Evolutionary conservation across 2,329 filamentous ascomycete genomes (phyloP), one percentile per base, ranked within the genome.

Genomic region (Colletotrichum acutatum): DNA sequence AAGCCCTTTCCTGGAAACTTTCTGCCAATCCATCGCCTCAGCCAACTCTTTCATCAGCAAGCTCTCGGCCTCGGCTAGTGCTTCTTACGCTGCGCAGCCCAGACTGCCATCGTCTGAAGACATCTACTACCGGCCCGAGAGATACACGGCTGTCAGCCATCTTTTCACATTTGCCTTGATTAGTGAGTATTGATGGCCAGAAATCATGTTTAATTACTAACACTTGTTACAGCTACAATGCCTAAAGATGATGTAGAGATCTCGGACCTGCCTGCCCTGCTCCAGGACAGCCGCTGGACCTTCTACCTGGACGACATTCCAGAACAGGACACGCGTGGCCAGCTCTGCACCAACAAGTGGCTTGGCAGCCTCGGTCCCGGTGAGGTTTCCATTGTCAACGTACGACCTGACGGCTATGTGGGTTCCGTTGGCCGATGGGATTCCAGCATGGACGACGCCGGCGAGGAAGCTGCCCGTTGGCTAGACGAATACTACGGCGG

Each of bases 331-430:
- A 88, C 86, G 3, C 84, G 86, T 28, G 85, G 85, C 52, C 78
- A 83, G 49, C 80, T 85, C 37, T 93, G 90, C 80, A 93, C 90
- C 11, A 87, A 91, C 77, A 94, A 93, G 80, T 95, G 92, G 92
- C 84, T 93, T 7, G 91, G 90, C 53, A 86, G 84, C 58, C 82
- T 94, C 3, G 83, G 82, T 0, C 83, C 85, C 0, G 84, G 86
- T 11, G 88, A 92, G 75, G 87, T 92, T 6, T 90, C 89, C 5
- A 87, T 94, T 53, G 84, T 92, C 53, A 91, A 92, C 76, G 90
- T 95, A 1, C 86, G 93, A 5, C 93, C 93, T 0, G 93, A 95
- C 80, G 92, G 93, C 12, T 95, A 94, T 79, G 89, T 94, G 5
- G 93, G 92, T 1, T 90, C 87, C n/a, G 81, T 93, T 28, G 84